Base-by-base conservation (phyloP, 78 protist species). In the Protostelium mycophagum region DNA sequence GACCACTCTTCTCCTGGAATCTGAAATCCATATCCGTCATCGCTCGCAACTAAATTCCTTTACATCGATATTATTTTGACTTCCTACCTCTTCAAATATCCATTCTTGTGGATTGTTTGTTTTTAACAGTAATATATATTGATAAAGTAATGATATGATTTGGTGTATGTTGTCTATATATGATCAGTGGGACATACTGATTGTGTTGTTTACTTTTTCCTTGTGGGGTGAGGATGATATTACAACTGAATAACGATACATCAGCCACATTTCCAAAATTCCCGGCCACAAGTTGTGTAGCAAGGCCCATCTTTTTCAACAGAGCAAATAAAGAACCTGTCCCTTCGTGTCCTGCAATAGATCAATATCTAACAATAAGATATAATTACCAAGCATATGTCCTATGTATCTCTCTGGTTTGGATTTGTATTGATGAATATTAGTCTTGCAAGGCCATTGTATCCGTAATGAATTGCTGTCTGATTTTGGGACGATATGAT, bases 271-370 rank as follows among this genome's bases (percentile, higher is more conserved):
- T 34, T 0, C 84, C 31, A 34, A 29, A 16, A 0, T 23, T 10
- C 1, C 87, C 38, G 5, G 84, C 34, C 0, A 37, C 0, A 0
- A 92, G 35, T 28, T 85, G 35, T 38, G 83, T 37, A 0, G 88
- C 91, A 34, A 36, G 73, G 1, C 51, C 90, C 25, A 37, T 36
- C 29, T 73, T 29, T 29, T 85, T 28, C 0, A 92, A n/a, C 31
- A 83, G 37, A 0, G 94, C 83, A 16, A 38, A 73, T 0, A 92
- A 0, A 34, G 91, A 88, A 28, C 94, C 94, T 25, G 31, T 28
- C 23, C 90, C 29, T 73, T 92, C 94, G 34, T 92, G 94, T 0
- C 94, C 94, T 88, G 88, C 86, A 87, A 0, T 73, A 29, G 34
- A 16, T 85, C 86, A 85, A 23, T 16, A 85, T 85, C 36, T 16